Conservation (phyloP, 2,329 filamentous ascomycete genomes). For the Hortaea werneckii region DNA sequence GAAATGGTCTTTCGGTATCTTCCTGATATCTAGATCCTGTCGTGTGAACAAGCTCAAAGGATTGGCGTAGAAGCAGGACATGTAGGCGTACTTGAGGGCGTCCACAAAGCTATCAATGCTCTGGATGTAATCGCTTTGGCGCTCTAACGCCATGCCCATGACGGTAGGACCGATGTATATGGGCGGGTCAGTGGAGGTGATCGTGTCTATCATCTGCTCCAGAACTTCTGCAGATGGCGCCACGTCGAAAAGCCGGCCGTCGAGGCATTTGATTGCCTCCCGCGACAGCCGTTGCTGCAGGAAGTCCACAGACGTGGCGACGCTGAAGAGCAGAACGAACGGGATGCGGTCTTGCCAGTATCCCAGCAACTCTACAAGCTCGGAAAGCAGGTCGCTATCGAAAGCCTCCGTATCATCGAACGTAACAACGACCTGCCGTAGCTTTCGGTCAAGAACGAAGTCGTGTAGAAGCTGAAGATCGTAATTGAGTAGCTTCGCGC, state of each 20-base stretch:
- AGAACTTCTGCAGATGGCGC: constrained; percentile 62
- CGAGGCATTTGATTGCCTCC: constrained; percentile 54
- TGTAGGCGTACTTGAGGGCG: constrained; percentile 59
- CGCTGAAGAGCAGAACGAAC: constrained; percentile 66
- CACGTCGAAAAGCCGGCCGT: constrained; percentile 67
- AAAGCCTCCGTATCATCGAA: constrained; percentile 79
- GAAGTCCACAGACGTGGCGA: constrained; percentile 72
- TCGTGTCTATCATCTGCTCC: constrained; percentile 60
- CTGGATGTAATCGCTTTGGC: constrained; percentile 67
- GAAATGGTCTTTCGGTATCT: constrained; percentile 51
- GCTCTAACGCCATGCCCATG: constrained; percentile 53
- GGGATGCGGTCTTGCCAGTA: constrained; percentile 67
- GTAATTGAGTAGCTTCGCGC: constrained; percentile 59
- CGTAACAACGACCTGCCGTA: constrained; percentile 56
- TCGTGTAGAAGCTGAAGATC: constrained; percentile 62
- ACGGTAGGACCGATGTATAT: constrained; percentile 56
- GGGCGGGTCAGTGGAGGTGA: constrained; percentile 47
- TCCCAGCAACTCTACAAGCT: constrained; percentile 58
- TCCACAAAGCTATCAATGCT: constrained; percentile 63
- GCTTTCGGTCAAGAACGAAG: constrained; percentile 44
- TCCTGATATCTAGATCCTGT: constrained; percentile 21
- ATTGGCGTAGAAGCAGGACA: constrained; percentile 79
- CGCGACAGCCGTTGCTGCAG: constrained; percentile 66
- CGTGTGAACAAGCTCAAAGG: constrained; percentile 56
- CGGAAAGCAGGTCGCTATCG: constrained; percentile 60